phyloP scores from a whole-genome alignment of 169 alveolate species.

The Miamiensis avidus region DNA sequence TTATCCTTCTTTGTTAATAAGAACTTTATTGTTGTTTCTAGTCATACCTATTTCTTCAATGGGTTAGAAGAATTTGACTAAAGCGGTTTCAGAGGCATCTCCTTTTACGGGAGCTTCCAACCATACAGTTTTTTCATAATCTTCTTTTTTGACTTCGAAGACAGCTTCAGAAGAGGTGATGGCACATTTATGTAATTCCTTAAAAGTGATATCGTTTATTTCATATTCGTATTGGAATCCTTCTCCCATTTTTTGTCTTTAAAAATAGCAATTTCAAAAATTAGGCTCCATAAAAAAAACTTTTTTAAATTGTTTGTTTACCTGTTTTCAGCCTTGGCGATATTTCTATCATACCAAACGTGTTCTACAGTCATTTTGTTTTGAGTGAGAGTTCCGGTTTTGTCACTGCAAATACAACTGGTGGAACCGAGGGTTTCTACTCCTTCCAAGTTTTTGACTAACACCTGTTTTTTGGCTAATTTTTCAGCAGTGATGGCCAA shows the following conservation, averaged over 20 bases:
- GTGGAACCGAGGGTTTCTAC: slow-evolving; percentile 88
- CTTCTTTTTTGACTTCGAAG: slow-evolving; percentile 20
- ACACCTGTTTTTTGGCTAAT: slow-evolving; percentile 73
- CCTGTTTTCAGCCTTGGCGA: slow-evolving; percentile 31
- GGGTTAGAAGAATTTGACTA: slow-evolving; percentile 79
- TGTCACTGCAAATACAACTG: slow-evolving; percentile 87
- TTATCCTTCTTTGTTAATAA: neutral
- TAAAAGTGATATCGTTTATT: slow-evolving; percentile 20
- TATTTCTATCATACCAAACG: slow-evolving; percentile 71
- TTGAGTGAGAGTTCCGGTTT: slow-evolving; percentile 88
- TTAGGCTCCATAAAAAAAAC: no score
- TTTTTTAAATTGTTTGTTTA: slow-evolving; percentile 5
- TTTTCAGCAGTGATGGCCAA: slow-evolving; percentile 84
- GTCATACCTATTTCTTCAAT: slow-evolving; percentile 54
- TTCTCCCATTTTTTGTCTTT: no score
- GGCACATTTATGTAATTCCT: slow-evolving; percentile 39
- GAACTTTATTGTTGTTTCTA: slow-evolving; percentile 7
- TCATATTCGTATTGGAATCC: slow-evolving; percentile 30
- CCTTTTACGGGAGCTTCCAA: slow-evolving; percentile 31
- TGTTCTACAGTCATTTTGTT: slow-evolving; percentile 86
- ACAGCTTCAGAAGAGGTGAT: slow-evolving; percentile 41
- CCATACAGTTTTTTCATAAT: slow-evolving; percentile 20
- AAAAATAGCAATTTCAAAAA: no score
- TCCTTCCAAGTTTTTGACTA: slow-evolving; percentile 85
- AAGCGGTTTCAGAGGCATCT: slow-evolving; percentile 87